Base-by-base conservation (phyloP, 2,329 filamentous ascomycete genomes). In the Claviceps lovelessii region DNA sequence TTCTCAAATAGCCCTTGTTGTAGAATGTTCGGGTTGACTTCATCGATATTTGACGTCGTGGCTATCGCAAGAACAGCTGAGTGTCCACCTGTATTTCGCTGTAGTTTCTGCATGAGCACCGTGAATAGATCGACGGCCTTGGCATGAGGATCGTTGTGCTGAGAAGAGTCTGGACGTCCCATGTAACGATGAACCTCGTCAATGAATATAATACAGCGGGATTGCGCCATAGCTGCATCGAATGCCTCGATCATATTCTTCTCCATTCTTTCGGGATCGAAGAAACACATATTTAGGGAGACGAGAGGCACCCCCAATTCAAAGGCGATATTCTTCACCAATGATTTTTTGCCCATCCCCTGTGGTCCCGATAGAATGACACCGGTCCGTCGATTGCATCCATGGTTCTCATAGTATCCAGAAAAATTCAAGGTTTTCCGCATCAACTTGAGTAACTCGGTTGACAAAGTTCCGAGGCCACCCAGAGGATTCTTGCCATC, bases 161-260 rank as follows among this genome's bases (percentile, higher is more conserved):
- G 83, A 54, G 81, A 87, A 58, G 95, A 88, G 55, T 86, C 78
- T 2, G 63, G 60, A 67, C 94, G 95, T 0, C 90, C 88, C 62
- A 97, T 93, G 4, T 86, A 85, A 55, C 61, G 59, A 68, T 98
- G 90, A 53, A 97, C 88, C 61, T 95, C 86, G 61, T 95, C 90
- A 55, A 97, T 86, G 64, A 96, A 94, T 5, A 98, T 78, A 5
- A 98, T 76, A 63, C 89, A 95, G 0, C 93, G 93, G 0, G 91
- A 90, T 42, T 90, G 77, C 54, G 81, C 79, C 66, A 88, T 88
- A 0, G 93, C 93, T 64, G 93, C 88, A 13, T 97, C 90, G 1
- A 73, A 59, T 2, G 69, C 70, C 28, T 74, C 72, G 3, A 62
- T 61, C 0, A 74, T 56, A 39, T 66, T 69, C 60, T 66, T 72